Conservation (phyloP, 2,329 filamentous ascomycete species). For the Alternaria dauci region DNA sequence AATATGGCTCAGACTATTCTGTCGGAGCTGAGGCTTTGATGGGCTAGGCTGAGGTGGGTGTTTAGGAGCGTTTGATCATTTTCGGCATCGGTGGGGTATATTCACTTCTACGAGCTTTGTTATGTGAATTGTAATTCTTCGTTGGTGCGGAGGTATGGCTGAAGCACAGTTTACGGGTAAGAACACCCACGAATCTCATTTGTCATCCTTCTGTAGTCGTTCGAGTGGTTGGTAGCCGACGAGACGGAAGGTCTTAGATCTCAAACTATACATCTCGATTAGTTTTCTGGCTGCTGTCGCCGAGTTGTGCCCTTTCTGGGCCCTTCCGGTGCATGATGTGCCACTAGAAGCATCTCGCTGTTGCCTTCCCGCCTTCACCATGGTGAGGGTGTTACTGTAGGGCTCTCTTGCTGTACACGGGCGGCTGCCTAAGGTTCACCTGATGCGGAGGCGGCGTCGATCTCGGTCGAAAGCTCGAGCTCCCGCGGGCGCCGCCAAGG, state of each 20-base stretch:
- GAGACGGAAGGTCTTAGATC: constrained; percentile 11
- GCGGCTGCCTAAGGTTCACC: constrained; percentile 20
- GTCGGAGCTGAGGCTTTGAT: constrained; percentile 67
- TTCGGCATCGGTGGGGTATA: constrained; percentile 6
- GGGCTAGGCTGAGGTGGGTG: not conserved
- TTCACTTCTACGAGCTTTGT: constrained; percentile 13
- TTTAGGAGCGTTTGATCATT: constrained; percentile 8
- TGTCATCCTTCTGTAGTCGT: constrained; percentile 27
- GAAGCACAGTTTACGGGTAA: constrained; percentile 17
- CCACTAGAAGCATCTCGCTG: not conserved
- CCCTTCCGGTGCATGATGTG: not conserved
- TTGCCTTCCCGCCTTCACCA: not conserved
- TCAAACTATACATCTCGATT: constrained; percentile 3
- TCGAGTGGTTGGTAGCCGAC: constrained; percentile 7
- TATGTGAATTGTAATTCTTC: constrained; percentile 18
- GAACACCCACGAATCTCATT: constrained; percentile 42
- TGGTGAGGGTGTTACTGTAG: not conserved
- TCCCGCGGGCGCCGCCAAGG: constrained; percentile 38
- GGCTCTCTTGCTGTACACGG: not conserved
- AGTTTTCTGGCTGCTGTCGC: not conserved
- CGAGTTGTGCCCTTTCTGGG: not conserved
- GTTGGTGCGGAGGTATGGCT: constrained; percentile 1
- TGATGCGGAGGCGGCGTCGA: constrained; percentile 26
- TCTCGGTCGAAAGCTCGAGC: constrained; percentile 34
- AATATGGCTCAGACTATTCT: constrained; percentile 97